Conservation (phyloP, 1,139 yeast species). For the Debaryomyces psychrophilus region DNA sequence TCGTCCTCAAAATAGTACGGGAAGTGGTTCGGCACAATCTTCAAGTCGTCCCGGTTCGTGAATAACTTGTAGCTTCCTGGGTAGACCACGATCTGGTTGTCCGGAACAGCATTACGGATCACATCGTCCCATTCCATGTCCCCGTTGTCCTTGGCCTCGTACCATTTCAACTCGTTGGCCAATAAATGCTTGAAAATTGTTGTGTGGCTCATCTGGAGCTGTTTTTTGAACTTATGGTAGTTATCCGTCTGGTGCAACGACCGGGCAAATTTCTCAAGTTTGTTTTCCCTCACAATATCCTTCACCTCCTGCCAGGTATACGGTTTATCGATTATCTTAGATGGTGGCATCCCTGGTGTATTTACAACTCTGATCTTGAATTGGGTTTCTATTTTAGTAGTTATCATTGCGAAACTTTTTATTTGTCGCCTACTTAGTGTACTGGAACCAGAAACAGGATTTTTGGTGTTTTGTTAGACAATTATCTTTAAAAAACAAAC, state of each 20-base stretch:
- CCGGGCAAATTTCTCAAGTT: slow-evolving; percentile 45
- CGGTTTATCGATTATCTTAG: slow-evolving; percentile 37
- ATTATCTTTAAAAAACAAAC: not conserved
- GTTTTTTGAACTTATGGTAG: slow-evolving; percentile 39
- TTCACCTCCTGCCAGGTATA: slow-evolving; percentile 41
- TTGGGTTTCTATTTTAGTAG: slow-evolving; percentile 6
- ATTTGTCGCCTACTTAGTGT: not conserved
- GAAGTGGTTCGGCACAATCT: slow-evolving; percentile 44
- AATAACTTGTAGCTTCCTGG: slow-evolving; percentile 26
- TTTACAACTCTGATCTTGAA: slow-evolving; percentile 29
- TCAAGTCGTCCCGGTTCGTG: slow-evolving; percentile 27
- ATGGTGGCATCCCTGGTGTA: slow-evolving; percentile 45
- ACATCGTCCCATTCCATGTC: slow-evolving; percentile 16
- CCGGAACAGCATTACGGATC: slow-evolving; percentile 23
- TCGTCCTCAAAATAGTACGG: slow-evolving; percentile 44
- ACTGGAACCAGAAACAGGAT: not conserved
- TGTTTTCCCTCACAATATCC: slow-evolving; percentile 34
- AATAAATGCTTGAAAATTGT: slow-evolving; percentile 43
- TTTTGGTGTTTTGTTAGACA: not conserved
- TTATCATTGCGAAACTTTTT: slow-evolving; percentile 8
- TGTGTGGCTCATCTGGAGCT: slow-evolving; percentile 28
- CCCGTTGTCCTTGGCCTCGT: slow-evolving; percentile 20
- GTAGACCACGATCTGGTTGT: slow-evolving; percentile 24
- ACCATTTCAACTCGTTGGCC: slow-evolving; percentile 42
- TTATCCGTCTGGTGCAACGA: slow-evolving; percentile 34